phyloP scores from a whole-genome alignment of 2,329 filamentous ascomycete species.

The Botryotinia globosa region DNA sequence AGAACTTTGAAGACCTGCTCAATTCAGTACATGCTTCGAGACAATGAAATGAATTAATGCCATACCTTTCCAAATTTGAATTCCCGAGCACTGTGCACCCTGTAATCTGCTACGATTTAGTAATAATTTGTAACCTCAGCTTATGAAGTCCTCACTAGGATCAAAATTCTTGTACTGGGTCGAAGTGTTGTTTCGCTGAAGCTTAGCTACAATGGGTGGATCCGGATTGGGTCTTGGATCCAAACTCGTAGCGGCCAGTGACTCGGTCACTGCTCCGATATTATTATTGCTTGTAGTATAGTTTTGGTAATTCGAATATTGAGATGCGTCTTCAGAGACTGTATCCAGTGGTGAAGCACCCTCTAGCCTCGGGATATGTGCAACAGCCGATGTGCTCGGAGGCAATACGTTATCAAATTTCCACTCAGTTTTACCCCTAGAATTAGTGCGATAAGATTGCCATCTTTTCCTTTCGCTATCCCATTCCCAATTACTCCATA shows the following conservation, averaged over 20 bases:
- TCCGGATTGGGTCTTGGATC: neutral
- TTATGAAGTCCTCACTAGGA: neutral
- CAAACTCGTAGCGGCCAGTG: neutral
- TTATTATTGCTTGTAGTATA: neutral
- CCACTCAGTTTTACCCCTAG: neutral
- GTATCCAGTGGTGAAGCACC: neutral
- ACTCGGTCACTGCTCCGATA: neutral
- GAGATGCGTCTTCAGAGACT: neutral
- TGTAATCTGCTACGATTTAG: neutral
- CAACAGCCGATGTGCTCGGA: neutral
- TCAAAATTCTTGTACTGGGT: neutral
- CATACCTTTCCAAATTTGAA: neutral
- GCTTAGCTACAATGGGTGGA: neutral
- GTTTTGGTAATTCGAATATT: neutral
- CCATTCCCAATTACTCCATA: neutral
- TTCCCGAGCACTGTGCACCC: neutral
- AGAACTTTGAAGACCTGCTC: slow-evolving; percentile 10
- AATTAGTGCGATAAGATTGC: neutral
- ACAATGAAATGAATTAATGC: neutral
- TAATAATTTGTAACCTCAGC: too few relatives aligned
- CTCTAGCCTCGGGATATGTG: neutral
- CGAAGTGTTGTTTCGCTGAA: neutral
- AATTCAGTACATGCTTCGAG: neutral
- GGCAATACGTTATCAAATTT: neutral
- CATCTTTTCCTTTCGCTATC: neutral